Base-by-base conservation (phyloP, 768 basidiomycete species). In the Cyclocybe cylindracea region DNA sequence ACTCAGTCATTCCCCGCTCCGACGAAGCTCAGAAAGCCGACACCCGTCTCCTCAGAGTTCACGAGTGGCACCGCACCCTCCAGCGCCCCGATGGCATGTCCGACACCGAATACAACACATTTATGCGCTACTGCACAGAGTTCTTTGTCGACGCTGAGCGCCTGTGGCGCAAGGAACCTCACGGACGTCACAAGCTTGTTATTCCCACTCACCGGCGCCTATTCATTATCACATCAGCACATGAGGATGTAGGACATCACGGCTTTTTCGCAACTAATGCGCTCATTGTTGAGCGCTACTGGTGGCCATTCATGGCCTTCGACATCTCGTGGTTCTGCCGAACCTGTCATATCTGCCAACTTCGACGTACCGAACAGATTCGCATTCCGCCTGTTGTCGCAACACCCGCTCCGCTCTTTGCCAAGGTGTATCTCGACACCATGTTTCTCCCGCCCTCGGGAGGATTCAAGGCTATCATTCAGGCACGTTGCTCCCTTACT, bases 381-480 rank as follows among this genome's bases (percentile, higher is more conserved):
- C 53, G 60, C 10, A 60, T 67, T 3, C 68, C 61, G 1, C 63
- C 63, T 0, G 55, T 54, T 0, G 60, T 68, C 4, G 47, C 67
- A 4, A 37, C 50, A 1, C 67, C 69, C 2, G 56, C 62, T 0
- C 49, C 60, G 6, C 46, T 73, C 0, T 77, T 74, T 49, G n/a
- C 55, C 9, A 71, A 72, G 33, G 63, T 69, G 0, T 68, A 77
- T 36, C 58, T 73, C 7, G 70, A 79, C 55, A 68, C 70, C 0
- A 77, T 79, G 74, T 58, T 65, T 43, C 68, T 79, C 59, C 74
- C 70, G 0, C 50, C 44, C 0, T 62, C 71, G 0, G 60, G 61
- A 2, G 64, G 72, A 0, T 74, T 53, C 53, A 55, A 53, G 6
- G 71, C 70, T 32, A 52, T 78, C 11, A 54, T 78, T 0, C 75